These are phyloP conservation scores for Vigna angularis DNA, from an alignment of 306 rosid genomes.

Conservation along the genomic window DNA sequence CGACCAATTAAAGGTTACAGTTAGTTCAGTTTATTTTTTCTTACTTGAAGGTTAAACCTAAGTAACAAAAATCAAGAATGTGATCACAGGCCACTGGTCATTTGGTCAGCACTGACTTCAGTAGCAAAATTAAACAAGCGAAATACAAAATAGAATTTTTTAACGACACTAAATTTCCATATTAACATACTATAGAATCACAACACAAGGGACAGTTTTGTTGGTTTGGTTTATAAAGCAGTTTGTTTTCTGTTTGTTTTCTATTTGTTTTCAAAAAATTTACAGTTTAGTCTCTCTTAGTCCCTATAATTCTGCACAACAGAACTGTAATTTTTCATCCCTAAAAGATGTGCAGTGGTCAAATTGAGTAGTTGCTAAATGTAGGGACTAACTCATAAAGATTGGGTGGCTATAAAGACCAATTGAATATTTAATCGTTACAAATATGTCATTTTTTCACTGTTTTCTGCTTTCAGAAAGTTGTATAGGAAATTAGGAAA, in stretches of 20 bases:
- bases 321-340: too few species aligned
- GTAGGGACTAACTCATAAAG: too few species aligned
- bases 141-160: not conserved
- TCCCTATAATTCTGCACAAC: too few species aligned
- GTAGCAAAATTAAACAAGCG: not conserved
- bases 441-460: not conserved
- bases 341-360: too few species aligned
- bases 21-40: not conserved
- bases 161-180: not conserved
- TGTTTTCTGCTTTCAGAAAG: not conserved
- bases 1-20: not conserved
- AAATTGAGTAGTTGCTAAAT: too few species aligned
- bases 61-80: not conserved
- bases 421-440: not conserved
- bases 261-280: too few species aligned
- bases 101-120: not conserved
- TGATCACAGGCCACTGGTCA: not conserved
- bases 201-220: not conserved
- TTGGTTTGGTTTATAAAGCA: not conserved
- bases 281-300: too few species aligned
- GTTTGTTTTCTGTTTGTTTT: not conserved
- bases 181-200: not conserved
- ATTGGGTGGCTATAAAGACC: too few species aligned
- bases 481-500: not conserved
- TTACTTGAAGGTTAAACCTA: slow-evolving; percentile 13